Evolutionary conservation across 345 rosid species (phyloP).

Genomic region (Acer yangbiense): DNA sequence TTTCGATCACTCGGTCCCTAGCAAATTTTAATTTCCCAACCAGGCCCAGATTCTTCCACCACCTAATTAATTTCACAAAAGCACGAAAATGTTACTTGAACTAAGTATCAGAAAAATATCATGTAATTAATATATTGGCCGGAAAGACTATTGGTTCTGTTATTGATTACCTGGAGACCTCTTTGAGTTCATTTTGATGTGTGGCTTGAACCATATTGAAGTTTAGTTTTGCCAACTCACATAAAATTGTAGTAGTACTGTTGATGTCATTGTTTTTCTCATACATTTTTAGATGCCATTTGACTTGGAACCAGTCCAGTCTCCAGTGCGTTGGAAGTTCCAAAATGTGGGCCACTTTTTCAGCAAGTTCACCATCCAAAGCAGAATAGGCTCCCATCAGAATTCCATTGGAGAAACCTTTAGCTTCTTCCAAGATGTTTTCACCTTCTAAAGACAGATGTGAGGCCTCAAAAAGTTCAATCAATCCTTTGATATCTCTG

Average conservation of each 20-base stretch:
- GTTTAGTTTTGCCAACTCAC: constrained; percentile 45
- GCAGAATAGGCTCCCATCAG: constrained; percentile 8
- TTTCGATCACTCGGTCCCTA: constrained; percentile 51
- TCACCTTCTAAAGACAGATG: constrained; percentile 42
- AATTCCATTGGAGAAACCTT: constrained; percentile 20
- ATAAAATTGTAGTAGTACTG: background rate
- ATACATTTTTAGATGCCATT: constrained; percentile 36
- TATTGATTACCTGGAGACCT: constrained; percentile 34
- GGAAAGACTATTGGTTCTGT: no score
- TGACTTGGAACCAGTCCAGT: constrained; percentile 50
- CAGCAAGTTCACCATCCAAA: constrained; percentile 14
- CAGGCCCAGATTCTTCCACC: constrained; percentile 53
- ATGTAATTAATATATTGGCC: no score
- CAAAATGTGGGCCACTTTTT: constrained; percentile 28
- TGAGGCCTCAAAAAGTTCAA: constrained; percentile 53
- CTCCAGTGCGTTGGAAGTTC: constrained; percentile 50
- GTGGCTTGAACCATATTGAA: constrained; percentile 47
- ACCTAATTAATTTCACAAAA: constrained; percentile 25
- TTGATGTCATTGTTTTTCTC: constrained; percentile 13
- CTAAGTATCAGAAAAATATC: no score
- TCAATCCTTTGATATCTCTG: constrained; percentile 30
- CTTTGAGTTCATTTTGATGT: constrained; percentile 47
- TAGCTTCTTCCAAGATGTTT: constrained; percentile 35
- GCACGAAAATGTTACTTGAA: background rate
- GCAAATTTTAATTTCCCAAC: constrained; percentile 39